Evolutionary conservation across 148 eudicot species (phyloP).

Genomic region (Camellia granthamiana): DNA sequence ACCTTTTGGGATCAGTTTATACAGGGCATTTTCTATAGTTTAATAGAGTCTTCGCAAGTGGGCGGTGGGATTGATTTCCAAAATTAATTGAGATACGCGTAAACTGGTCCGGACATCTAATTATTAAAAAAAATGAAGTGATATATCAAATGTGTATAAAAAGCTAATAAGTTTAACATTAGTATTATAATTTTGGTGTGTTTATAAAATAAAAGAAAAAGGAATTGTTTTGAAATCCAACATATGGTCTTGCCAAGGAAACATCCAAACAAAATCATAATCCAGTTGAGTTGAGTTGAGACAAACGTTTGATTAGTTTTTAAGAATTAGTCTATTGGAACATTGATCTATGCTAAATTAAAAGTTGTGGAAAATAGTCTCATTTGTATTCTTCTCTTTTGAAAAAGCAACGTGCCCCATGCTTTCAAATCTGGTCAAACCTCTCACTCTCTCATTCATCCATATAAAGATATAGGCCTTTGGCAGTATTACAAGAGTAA

Average conservation of each 20-base stretch:
- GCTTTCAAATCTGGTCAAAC: not conserved
- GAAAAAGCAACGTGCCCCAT: not conserved
- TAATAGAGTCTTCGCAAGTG: no score
- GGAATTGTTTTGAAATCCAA: not conserved
- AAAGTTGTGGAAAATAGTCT: not conserved
- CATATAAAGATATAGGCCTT: not conserved
- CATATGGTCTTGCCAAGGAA: not conserved
- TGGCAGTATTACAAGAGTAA: not conserved
- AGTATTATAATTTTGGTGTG: no score
- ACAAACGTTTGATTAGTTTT: not conserved
- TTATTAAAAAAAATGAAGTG: no score
- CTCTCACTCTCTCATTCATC: not conserved
- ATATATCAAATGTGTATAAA: no score
- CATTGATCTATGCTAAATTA: not conserved
- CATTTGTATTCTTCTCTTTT: not conserved
- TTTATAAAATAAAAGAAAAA: no score
- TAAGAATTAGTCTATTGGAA: not conserved
- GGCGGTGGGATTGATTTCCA: no score
- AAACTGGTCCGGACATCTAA: no score
- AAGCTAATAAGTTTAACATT: no score
- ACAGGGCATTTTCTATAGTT: no score
- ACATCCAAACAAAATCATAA: not conserved
- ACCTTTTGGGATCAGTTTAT: no score
- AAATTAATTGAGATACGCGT: no score
- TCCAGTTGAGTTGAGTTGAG: slow-evolving; percentile 7